A percentile compares a stretch with the other conserved stretches of the same genome.
These are phyloP conservation scores for Chytriomyces sp. DNA, from an alignment of 192 early-diverging fungal species.

Conservation along the genomic window DNA sequence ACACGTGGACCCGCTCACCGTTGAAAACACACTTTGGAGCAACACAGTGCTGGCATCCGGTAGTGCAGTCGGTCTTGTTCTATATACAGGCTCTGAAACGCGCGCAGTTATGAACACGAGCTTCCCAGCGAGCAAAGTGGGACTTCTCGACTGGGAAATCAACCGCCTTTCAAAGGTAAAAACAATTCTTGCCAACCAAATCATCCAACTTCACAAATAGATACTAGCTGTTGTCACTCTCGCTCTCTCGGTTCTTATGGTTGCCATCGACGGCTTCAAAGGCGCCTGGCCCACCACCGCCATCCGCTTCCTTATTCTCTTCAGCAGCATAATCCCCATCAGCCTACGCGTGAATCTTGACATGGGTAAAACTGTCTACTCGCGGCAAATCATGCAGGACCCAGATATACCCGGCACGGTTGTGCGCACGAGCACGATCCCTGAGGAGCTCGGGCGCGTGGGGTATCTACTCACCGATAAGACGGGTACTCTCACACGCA, in stretches of 20 bases:
- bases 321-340: conserved; percentile 95
- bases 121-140: conserved; percentile 87
- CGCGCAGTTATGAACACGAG: conserved; percentile 96
- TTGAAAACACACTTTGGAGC: conserved; percentile 93
- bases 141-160: conserved; percentile 85
- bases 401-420: conserved; percentile 80
- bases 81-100: conserved; percentile 93
- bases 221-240: conserved; percentile 87
- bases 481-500: conserved; percentile 93
- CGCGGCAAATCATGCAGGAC: conserved; percentile 85
- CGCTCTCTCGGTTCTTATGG: conserved; percentile 80
- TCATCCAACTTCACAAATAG: no score
- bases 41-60: conserved; percentile 96
- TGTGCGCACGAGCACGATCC: conserved; percentile 91
- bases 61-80: conserved; percentile 77
- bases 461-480: conserved; percentile 94
- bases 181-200: neutral
- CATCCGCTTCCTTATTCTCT: conserved; percentile 92
- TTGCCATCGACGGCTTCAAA: conserved; percentile 85
- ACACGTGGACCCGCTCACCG: conserved; percentile 67
- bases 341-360: conserved; percentile 92
- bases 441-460: conserved; percentile 93
- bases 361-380: conserved; percentile 96
- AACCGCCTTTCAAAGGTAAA: conserved; percentile 85
- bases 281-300: conserved; percentile 90